Evolutionary conservation across 257 asterid genomes (phyloP), one percentile per base, ranked within the genome.

Genomic region (Ilex aquifolium): DNA sequence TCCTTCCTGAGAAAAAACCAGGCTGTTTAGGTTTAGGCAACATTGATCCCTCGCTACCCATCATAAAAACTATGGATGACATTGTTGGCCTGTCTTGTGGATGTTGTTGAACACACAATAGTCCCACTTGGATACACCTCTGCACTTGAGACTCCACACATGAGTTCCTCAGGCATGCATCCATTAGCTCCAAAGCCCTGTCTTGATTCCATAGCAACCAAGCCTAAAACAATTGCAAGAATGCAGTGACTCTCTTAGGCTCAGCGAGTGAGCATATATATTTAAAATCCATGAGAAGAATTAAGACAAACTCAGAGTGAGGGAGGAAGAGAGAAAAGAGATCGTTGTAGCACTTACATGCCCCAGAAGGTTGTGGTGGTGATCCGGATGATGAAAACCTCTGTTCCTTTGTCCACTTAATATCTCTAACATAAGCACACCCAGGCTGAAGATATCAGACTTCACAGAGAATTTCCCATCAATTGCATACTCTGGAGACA

Each of bases 71-170:
- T 11, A 64, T 76, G 1, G 68, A 66, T 2, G 86, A 76, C 84
- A 84, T 84, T 52, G 55, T 67, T 6, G 88, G 88, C 32, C 88
- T 64, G 36, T 84, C 84, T 12, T 71, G 74, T 31, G 86, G 80
- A 31, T 29, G 65, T 40, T 63, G 62, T 27, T 79, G 82, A 31
- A 75, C 78, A 21, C 88, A 84, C 59, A 79, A 44, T 5, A 81
- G 77, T 7, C 77, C 85, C 2, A 76, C 69, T 32, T 74, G 79
- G 55, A 74, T 60, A 65, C 70, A 67, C 9, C 79, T 65, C 30
- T 46, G 40, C 42, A 65, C 71, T 60, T 72, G 79, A 21, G 56
- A 27, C 2, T 59, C n/a, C 14, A 63, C 7, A 10, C 55, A 55
- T 27, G 59, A 10, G 3, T 59, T 63, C 29, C 66, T 74, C 67